Evolutionary conservation across 495 filamentous ascomycete species (phyloP).

Genomic region (Sporormia fimetaria): DNA sequence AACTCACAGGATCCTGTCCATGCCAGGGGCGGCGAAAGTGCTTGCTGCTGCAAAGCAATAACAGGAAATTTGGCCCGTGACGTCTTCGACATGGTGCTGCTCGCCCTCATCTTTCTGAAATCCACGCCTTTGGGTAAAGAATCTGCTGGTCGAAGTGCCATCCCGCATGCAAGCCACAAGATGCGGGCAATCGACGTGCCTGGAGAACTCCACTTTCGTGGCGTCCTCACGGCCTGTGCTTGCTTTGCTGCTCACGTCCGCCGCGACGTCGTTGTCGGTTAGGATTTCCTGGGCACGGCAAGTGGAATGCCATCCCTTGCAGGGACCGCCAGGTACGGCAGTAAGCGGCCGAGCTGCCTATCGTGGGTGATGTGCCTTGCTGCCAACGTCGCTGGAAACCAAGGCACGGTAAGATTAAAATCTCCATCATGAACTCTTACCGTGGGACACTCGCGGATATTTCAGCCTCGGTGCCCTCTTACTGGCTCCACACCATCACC

Average conservation of each 20-base stretch:
- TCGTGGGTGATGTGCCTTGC: constrained; percentile 15
- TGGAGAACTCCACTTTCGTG: no score
- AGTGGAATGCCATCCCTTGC: constrained; percentile 8
- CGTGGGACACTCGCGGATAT: constrained; percentile 21
- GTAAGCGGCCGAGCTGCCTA: constrained; percentile 18
- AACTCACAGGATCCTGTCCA: no score
- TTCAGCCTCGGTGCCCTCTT: constrained; percentile 20
- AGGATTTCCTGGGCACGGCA: not conserved
- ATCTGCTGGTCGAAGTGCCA: no score
- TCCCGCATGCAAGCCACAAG: no score
- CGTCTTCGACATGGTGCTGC: no score
- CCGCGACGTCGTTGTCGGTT: constrained; percentile 6
- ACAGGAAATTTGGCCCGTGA: no score
- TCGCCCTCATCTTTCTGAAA: no score
- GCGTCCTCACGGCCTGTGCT: constrained; percentile 3
- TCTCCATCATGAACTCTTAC: constrained; percentile 5
- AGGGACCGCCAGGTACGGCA: constrained; percentile 8
- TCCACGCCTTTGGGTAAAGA: no score
- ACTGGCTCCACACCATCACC: constrained; percentile 11
- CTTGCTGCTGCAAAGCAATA: no score
- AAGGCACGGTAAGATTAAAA: constrained; percentile 21
- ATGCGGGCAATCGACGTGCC: no score
- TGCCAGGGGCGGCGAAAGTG: no score
- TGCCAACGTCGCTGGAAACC: constrained; percentile 12
- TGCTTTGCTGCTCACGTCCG: constrained; percentile 1